Conservation (phyloP, 2,329 filamentous ascomycete species). For the Exutisphaerella laricina region DNA sequence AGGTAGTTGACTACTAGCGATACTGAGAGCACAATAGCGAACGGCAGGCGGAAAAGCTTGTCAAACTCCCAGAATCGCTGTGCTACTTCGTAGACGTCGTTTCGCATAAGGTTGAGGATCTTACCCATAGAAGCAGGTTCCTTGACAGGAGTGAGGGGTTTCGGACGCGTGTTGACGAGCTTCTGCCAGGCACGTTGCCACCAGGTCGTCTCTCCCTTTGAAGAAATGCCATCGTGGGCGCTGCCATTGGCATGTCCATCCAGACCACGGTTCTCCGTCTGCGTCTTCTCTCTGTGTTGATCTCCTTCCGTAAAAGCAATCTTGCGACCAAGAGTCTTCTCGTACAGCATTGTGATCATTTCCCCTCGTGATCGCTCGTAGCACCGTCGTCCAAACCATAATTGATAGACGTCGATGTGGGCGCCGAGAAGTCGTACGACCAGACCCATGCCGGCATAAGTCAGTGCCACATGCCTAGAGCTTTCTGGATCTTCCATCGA, state of each 20-base stretch:
- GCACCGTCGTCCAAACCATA: slow-evolving; percentile 78
- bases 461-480: slow-evolving; percentile 53
- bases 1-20: slow-evolving; percentile 71
- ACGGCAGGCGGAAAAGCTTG: slow-evolving; percentile 66
- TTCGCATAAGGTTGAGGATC: slow-evolving; percentile 79
- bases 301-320: slow-evolving; percentile 35
- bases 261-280: slow-evolving; percentile 4
- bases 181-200: slow-evolving; percentile 9
- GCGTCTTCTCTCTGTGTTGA: slow-evolving; percentile 8
- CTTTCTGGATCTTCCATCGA: slow-evolving; percentile 55
- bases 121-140: slow-evolving; percentile 78
- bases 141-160: slow-evolving; percentile 35
- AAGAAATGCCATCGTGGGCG: slow-evolving; percentile 1
- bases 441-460: slow-evolving; percentile 60
- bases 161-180: slow-evolving; percentile 17
- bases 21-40: slow-evolving; percentile 69
- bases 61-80: slow-evolving; percentile 84
- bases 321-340: slow-evolving; percentile 68
- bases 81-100: slow-evolving; percentile 74
- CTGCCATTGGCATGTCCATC: slow-evolving; percentile 22
- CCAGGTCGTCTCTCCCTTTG: slow-evolving; percentile 3
- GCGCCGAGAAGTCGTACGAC: slow-evolving; percentile 55
- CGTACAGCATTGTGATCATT: slow-evolving; percentile 77
- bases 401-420: slow-evolving; percentile 61
- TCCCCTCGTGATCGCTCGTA: slow-evolving; percentile 83